Base-by-base conservation (phyloP, 768 basidiomycete genomes). In the Tulasnella calospora region DNA sequence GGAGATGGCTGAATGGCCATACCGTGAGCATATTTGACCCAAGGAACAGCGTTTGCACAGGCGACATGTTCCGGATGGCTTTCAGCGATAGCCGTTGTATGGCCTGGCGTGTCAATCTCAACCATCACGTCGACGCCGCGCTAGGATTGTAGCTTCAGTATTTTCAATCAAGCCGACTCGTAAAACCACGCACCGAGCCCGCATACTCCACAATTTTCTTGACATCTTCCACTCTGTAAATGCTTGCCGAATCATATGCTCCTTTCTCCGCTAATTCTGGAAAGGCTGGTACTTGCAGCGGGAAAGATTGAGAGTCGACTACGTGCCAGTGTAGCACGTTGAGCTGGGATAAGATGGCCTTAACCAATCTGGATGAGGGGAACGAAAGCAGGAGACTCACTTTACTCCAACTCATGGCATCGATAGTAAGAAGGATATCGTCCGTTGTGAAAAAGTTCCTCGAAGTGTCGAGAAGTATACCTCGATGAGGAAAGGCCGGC, bases 41-140 rank as follows among this genome's bases (percentile, higher is more conserved):
- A 86, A 1, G 86, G 86, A 3, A 83, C 79, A 0, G 80, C 79
- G 27, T 84, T 80, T 23, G 81, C 78, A 81, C 94, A 95, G 0
- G 93, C 94, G 51, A 95, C 83, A 78, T 89, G 88, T 40, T 94
- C 92, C 0, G 94, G 94, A 82, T 93, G 88, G 0, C 92, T 87
- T 10, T 85, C 81, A 2, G 87, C 87, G 51, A 96, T 91, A 40
- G 87, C 84, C 0, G 91, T 86, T 2, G 93, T 93, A 83, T 95
- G 95, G 0, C 94, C 94, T 0, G 94, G 94, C 2, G 89, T 92
- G 82, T 95, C 95, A 74, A 95, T 88, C 86, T 95, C 94, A 89
- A 90, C 46, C 33, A 94, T 81, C 4, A 94, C 89, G 73, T 94
- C 92, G 38, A 95, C 91, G 9, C 93, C 94, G 40, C 88, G 88